Evolutionary conservation across 2,329 filamentous ascomycete genomes (phyloP), one percentile per base, ranked within the genome.

Genomic region (Fusarium redolens): DNA sequence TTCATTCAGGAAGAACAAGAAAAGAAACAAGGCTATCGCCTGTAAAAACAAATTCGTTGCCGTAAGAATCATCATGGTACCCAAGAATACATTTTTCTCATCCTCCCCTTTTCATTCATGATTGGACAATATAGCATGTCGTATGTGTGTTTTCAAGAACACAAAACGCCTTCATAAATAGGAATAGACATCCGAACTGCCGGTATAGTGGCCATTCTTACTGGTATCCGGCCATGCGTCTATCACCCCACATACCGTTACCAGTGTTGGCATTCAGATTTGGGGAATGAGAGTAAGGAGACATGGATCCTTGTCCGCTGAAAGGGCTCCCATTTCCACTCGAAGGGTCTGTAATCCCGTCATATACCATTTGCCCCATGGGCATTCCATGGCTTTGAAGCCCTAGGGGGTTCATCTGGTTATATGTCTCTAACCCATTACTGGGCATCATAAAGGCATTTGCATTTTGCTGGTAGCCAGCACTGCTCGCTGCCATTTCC

Each of bases 321-420:
- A 81, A 83, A 7, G 81, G 80, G 65, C 81, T 82, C n/a, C 76
- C 78, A 58, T 80, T 78, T 17, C 76, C 77, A 50, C 78, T 81
- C 35, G 78, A 77, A n/a, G 78, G 75, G 40, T 78, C 76, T 61
- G 81, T 75, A 56, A 81, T 78, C 38, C 75, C 69, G 14, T 80
- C 79, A 58, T 81, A 82, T 18, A 67, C 72, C 71, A 82, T 68
- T 40, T 78, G 79, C 20, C 75, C 71, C 73, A 80, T 75, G 15
- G 70, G 69, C 37, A 72, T 72, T 12, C 58, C 69, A 11, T 71
- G 72, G 50, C 74, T 77, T 37, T 81, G 81, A 37, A 83, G 69
- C 14, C 81, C 81, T 17, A 81, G 73, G 15, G 77, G 77, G 47
- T 82, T 79, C 69, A 82, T 70, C 45, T 79, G 73, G 17, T 74